Conservation (phyloP, 225 moss, liverwort and hornwort species). For the Pleurozium schreberi region DNA sequence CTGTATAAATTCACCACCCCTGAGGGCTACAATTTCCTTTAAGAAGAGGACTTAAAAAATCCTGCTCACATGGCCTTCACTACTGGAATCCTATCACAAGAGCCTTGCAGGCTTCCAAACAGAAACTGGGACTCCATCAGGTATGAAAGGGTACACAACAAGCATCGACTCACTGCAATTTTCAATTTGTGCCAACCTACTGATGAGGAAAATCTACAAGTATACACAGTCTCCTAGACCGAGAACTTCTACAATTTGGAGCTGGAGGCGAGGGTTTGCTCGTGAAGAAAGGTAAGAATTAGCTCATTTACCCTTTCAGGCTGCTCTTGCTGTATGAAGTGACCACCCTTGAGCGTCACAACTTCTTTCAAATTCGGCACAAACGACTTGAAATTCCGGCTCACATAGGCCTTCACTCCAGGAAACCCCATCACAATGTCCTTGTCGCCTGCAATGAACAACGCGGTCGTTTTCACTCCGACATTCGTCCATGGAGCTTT, state of each 20-base stretch:
- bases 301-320: slow-evolving; percentile 48
- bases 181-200: background rate
- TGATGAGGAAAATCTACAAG: background rate
- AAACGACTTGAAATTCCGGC: slow-evolving; percentile 43
- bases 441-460: slow-evolving; percentile 67
- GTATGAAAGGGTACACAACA: background rate
- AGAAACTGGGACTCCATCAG: background rate
- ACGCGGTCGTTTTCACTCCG: slow-evolving; percentile 38
- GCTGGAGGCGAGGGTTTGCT: slow-evolving; percentile 15
- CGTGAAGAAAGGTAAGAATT: slow-evolving; percentile 39
- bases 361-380: slow-evolving; percentile 70
- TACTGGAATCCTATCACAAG: background rate
- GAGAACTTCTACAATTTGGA: slow-evolving; percentile 13
- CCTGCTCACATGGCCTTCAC: slow-evolving; percentile 6
- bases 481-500: slow-evolving; percentile 67
- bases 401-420: slow-evolving; percentile 48
- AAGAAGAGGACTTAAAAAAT: slow-evolving; percentile 31
- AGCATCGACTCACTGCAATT: background rate
- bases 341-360: slow-evolving; percentile 64
- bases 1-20: slow-evolving; percentile 66
- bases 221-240: background rate
- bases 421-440: slow-evolving; percentile 79
- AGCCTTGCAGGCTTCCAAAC: background rate
- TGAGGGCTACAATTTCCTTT: slow-evolving; percentile 33
- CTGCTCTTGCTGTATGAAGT: slow-evolving; percentile 84